Base-by-base conservation (phyloP, 768 basidiomycete genomes). In the Leccinum rimulosum region DNA sequence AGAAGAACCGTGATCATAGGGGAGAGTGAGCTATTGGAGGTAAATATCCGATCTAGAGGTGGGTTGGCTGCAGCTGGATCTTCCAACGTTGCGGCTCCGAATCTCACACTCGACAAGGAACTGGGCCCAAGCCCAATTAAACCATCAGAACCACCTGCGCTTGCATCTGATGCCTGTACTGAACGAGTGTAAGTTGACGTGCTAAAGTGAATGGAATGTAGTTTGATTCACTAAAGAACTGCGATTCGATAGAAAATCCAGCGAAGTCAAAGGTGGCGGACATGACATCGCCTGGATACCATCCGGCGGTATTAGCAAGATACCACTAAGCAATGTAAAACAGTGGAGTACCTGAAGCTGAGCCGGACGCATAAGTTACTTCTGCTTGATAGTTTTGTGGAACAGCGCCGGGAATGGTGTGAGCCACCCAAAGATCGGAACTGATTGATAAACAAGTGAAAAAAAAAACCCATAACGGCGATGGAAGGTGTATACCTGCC, bases 1-100 rank as follows among this genome's bases (percentile, higher is more conserved):
- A 92, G 80, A 33, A 87, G 79, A 59, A 91, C 74, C 0, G 87
- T 82, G 56, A 91, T 76, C 61, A 74, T 82, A 67, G 88, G 87
- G 0, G 85, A 80, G 2, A 82, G 74, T n/a, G 81, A 74, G 9
- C 73, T 71, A 66, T 89, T 79, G 62, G 84, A 81, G 7, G 72
- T 68, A 69, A 92, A 91, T 60, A 89, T 84, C 48, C 84, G 79
- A 72, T 88, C 84, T 9, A 89, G 75, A 36, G 85, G 77, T 0
- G 85, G 74, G 60, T 82, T 80, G 4, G 83, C 87, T 0, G 72
- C 66, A 12, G 74, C 48, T 27, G 72, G 64, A 7, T 71, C 62
- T 14, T 79, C 66, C 28, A 70, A 61, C 49, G 65, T 49, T 25
- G 25, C 25, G 25, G 25, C 25, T 25, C 25, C 25, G 25, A 25